Evolutionary conservation across 768 basidiomycete species (phyloP).

Genomic region (Termitomyces sp.): DNA sequence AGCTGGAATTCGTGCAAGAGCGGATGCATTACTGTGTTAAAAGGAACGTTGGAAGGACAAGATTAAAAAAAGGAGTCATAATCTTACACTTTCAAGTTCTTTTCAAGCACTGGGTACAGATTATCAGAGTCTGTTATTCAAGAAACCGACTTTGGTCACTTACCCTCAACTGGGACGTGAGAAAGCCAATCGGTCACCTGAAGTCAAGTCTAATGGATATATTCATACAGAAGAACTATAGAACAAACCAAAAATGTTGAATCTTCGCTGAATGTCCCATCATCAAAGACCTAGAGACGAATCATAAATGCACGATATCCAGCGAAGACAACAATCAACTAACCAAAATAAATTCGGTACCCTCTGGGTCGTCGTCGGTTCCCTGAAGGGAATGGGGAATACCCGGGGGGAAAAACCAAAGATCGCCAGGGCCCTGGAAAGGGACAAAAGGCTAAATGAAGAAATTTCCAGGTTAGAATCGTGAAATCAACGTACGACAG

Average conservation of each 20-base stretch:
- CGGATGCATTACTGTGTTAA: constrained; percentile 27
- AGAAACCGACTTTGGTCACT: background rate
- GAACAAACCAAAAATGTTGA: constrained; percentile 45
- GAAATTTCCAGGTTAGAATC: background rate
- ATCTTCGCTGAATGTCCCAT: constrained; percentile 52
- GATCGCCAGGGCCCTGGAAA: constrained; percentile 42
- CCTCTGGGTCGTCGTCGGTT: constrained; percentile 41
- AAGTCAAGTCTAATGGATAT: background rate
- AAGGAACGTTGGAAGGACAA: background rate
- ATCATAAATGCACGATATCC: background rate
- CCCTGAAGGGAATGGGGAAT: constrained; percentile 57
- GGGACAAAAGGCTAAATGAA: background rate
- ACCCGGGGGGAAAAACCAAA: constrained; percentile 60
- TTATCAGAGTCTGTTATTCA: background rate
- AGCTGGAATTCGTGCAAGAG: constrained; percentile 43
- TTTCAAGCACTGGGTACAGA: constrained; percentile 39
- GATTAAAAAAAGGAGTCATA: background rate
- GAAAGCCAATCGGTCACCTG: constrained; percentile 56
- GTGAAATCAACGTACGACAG: constrained; percentile 38
- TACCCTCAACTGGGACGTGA: constrained; percentile 51
- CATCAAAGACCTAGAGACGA: constrained; percentile 43
- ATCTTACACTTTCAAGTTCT: constrained; percentile 44
- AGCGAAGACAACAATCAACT: constrained; percentile 7
- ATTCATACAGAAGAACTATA: background rate
- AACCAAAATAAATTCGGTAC: constrained; percentile 53